Percentiles rank a stretch among this genome's conserved stretches.
Conservation (phyloP, 2,329 filamentous ascomycete species). For the Elsinoe necatrix region DNA sequence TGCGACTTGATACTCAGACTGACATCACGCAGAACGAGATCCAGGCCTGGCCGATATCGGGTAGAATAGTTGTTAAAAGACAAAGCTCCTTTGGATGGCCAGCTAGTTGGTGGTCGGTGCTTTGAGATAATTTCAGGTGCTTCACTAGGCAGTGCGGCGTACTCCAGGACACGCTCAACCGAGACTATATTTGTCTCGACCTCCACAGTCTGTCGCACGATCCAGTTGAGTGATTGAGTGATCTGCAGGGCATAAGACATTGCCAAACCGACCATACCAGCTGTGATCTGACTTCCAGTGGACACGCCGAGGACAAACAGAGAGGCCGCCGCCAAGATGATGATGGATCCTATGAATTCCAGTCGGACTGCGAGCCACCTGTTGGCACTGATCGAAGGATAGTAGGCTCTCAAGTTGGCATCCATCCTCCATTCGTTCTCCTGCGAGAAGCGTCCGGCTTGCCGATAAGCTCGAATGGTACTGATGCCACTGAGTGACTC, state of each 20-base stretch:
- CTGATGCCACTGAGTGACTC: constrained; percentile 90
- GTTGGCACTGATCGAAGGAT: constrained; percentile 82
- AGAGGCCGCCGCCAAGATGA: constrained; percentile 79
- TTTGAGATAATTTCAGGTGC: constrained; percentile 88
- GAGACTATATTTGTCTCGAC: constrained; percentile 99
- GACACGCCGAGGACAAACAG: constrained; percentile 75
- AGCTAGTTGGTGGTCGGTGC: constrained; percentile 76
- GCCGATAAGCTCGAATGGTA: constrained; percentile 89
- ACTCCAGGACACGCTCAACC: constrained; percentile 94
- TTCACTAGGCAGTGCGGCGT: constrained; percentile 82
- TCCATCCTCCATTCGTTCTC: constrained; percentile 99
- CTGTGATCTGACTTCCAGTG: constrained; percentile 52
- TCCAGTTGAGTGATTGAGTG: constrained; percentile 96
- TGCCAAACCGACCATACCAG: constrained; percentile 77
- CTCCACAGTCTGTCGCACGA: constrained; percentile 94
- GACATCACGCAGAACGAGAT: constrained; percentile 88
- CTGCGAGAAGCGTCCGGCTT: constrained; percentile 75
- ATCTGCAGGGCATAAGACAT: constrained; percentile 98
- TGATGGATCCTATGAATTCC: constrained; percentile 89
- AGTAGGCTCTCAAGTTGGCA: constrained; percentile 87
- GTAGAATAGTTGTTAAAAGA: constrained; percentile 92
- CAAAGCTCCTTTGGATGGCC: constrained; percentile 83
- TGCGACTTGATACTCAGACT: constrained; percentile 86
- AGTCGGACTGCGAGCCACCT: constrained; percentile 91
- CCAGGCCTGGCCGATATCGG: constrained; percentile 79